Evolutionary conservation across 2,329 filamentous ascomycete genomes (phyloP).

Genomic region (Sporothrix phasma): DNA sequence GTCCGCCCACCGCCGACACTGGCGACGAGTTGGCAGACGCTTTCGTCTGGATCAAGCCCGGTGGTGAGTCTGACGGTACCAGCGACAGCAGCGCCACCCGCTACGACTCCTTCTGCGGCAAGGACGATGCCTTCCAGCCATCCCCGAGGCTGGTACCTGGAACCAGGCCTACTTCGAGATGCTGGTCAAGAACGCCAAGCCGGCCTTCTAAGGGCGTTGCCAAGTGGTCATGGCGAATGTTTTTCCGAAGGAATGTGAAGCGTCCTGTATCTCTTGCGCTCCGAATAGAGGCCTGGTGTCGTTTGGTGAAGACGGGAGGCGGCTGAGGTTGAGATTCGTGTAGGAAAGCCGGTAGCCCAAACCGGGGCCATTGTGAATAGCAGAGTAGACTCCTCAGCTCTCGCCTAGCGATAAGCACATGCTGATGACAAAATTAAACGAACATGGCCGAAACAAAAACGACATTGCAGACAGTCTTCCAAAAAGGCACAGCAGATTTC

Average conservation of each 20-base stretch:
- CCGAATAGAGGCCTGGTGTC: neutral
- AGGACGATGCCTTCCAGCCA: conserved; percentile 31
- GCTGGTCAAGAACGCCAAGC: conserved; percentile 34
- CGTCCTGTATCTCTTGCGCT: conserved; percentile 2
- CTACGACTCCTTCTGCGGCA: conserved; percentile 32
- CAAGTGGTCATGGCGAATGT: neutral
- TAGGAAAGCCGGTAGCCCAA: neutral
- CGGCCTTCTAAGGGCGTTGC: conserved; percentile 22
- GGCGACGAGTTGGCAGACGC: conserved; percentile 47
- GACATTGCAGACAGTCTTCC: neutral
- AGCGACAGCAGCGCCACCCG: conserved; percentile 27
- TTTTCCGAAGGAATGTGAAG: neutral
- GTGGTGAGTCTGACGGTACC: conserved; percentile 41
- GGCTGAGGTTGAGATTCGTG: neutral
- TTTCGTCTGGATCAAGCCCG: conserved; percentile 59
- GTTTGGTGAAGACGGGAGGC: neutral
- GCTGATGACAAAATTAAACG: conserved; percentile 2
- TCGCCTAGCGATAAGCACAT: neutral
- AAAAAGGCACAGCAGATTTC: too few relatives aligned
- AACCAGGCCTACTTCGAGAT: conserved; percentile 37
- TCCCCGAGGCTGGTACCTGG: conserved; percentile 35
- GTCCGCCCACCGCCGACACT: conserved; percentile 45
- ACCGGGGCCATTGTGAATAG: neutral
- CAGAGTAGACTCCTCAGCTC: neutral
- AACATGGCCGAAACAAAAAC: neutral